Percentiles rank a stretch among this genome's conserved stretches.
Evolutionary conservation across 805 yeast genomes (phyloP).

Genomic region (Saturnispora quitensis): DNA sequence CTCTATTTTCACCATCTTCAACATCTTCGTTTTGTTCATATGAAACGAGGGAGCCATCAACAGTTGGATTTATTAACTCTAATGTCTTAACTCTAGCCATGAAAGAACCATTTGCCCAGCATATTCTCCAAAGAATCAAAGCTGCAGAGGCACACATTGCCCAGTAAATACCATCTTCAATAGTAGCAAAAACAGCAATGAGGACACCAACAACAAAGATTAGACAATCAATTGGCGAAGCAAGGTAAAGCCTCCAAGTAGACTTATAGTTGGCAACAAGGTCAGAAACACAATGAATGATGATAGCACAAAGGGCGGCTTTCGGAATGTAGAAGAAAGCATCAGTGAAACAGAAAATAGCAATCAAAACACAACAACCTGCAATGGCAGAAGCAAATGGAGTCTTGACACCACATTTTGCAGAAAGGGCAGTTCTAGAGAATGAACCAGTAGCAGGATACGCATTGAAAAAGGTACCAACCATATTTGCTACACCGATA

Average conservation of each 20-base stretch:
- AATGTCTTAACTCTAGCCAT: conserved; percentile 69
- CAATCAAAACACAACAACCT: conserved; percentile 80
- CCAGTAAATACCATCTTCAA: conserved; percentile 87
- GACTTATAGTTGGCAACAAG: conserved; percentile 62
- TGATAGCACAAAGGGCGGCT: conserved; percentile 78
- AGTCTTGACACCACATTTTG: conserved; percentile 92
- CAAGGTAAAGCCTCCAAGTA: conserved; percentile 60
- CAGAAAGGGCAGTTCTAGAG: conserved; percentile 87
- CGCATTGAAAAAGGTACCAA: conserved; percentile 88
- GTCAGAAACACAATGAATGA: conserved; percentile 89
- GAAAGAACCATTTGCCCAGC: conserved; percentile 75
- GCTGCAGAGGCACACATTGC: conserved; percentile 81
- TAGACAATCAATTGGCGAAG: conserved; percentile 64
- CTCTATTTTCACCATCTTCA: not conserved
- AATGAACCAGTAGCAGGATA: conserved; percentile 96
- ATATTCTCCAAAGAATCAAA: conserved; percentile 58
- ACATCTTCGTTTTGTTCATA: not conserved
- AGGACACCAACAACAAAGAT: conserved; percentile 67
- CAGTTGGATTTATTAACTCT: conserved; percentile 57
- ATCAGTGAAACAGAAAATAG: conserved; percentile 73
- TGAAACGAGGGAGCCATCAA: conserved; percentile 15
- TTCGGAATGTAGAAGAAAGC: conserved; percentile 87
- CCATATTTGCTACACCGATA: conserved; percentile 81
- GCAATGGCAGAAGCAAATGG: conserved; percentile 89
- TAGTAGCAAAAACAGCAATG: conserved; percentile 65